phyloP scores from a whole-genome alignment of 495 filamentous ascomycete genomes.

The Lineolata rhizophorae region DNA sequence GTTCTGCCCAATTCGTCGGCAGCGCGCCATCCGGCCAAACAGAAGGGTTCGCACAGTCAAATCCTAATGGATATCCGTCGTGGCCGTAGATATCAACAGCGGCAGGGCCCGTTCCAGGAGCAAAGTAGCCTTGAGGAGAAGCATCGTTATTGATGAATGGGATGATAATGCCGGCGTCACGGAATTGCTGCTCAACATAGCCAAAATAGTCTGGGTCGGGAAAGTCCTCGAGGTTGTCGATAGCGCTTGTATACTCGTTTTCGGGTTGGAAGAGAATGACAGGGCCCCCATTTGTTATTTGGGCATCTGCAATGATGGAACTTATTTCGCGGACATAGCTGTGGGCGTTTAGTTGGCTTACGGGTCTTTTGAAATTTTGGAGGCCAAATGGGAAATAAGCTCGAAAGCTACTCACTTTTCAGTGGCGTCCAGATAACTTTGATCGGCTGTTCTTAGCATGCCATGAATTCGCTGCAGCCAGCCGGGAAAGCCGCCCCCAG shows the following conservation, averaged over 20 bases:
- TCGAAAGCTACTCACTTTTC: too few relatives aligned
- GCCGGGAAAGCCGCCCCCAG: slow-evolving; percentile 40
- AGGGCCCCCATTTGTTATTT: slow-evolving; percentile 62
- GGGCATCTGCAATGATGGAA: slow-evolving; percentile 43
- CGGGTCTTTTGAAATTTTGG: too few relatives aligned
- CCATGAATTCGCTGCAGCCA: slow-evolving; percentile 44
- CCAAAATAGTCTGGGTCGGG: slow-evolving; percentile 32
- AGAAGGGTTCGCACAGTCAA: slow-evolving; percentile 22
- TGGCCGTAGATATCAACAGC: slow-evolving; percentile 62
- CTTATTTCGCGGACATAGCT: slow-evolving; percentile 33
- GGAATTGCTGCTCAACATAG: slow-evolving; percentile 43
- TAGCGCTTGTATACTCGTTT: slow-evolving; percentile 44
- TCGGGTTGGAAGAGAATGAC: slow-evolving; percentile 62
- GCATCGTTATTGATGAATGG: slow-evolving; percentile 65
- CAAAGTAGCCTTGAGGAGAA: slow-evolving; percentile 31
- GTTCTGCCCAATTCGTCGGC: slow-evolving; percentile 18
- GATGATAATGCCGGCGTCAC: slow-evolving; percentile 45
- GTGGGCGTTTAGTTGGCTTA: too few relatives aligned
- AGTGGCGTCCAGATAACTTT: slow-evolving; percentile 41
- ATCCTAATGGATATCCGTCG: slow-evolving; percentile 44
- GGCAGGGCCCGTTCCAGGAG: slow-evolving; percentile 37
- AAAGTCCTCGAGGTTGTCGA: slow-evolving; percentile 21
- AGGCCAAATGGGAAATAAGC: too few relatives aligned
- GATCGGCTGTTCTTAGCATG: slow-evolving; percentile 32
- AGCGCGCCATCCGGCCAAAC: slow-evolving; percentile 20